Evolutionary conservation across 2,329 filamentous ascomycete genomes (phyloP).

Genomic region (Paraconiothyrium sp.): DNA sequence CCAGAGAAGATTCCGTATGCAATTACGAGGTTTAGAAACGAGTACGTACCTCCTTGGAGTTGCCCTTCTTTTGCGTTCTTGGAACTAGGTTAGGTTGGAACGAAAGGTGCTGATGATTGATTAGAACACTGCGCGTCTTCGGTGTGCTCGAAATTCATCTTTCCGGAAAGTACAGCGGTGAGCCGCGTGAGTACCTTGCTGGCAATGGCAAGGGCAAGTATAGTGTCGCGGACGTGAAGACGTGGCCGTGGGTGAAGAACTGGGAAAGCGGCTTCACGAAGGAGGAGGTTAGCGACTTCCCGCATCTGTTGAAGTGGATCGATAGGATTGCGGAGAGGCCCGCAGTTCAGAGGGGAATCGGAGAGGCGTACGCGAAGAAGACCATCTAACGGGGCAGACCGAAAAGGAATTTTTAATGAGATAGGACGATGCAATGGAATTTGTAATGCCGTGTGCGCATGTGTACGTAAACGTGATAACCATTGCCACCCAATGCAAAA

Average conservation of each 20-base stretch:
- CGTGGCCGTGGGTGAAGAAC: slow-evolving; percentile 61
- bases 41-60: slow-evolving; percentile 1
- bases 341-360: slow-evolving; percentile 59
- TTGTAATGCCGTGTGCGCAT: too few relatives aligned
- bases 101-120: not conserved
- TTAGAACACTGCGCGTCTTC: slow-evolving; percentile 57
- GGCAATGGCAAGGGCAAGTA: slow-evolving; percentile 66
- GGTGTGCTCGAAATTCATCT: slow-evolving; percentile 66
- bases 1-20: slow-evolving; percentile 24
- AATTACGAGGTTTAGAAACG: slow-evolving; percentile 57
- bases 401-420: too few relatives aligned
- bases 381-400: not conserved
- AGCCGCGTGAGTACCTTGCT: slow-evolving; percentile 59
- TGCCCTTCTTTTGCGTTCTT: not conserved
- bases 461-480: not conserved
- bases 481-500: not conserved
- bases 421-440: too few relatives aligned
- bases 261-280: slow-evolving; percentile 58
- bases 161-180: slow-evolving; percentile 61
- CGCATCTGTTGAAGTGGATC: slow-evolving; percentile 64
- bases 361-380: slow-evolving; percentile 30
- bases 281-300: slow-evolving; percentile 61
- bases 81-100: not conserved
- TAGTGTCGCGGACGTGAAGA: slow-evolving; percentile 62
- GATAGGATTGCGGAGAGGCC: slow-evolving; percentile 60